These are phyloP conservation scores for Protea cynaroides DNA, from an alignment of 164 flowering plant species.

Conservation along the genomic window DNA sequence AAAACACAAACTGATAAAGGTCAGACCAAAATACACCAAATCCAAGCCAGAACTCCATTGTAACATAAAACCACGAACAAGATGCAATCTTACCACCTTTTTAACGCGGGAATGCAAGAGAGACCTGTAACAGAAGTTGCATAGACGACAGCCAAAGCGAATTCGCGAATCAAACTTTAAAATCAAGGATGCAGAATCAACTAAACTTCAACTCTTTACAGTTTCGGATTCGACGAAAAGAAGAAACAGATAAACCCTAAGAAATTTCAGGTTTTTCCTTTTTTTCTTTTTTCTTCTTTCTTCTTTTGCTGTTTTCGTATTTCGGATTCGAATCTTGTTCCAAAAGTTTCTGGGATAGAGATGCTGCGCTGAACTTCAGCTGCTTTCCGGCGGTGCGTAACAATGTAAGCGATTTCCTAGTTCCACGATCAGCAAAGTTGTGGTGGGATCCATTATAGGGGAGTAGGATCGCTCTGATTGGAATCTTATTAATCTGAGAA, in stretches of 20 bases:
- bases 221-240: neutral
- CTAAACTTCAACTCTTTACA: neutral
- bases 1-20: neutral
- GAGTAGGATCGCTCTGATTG: no score
- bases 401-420: no score
- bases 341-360: no score
- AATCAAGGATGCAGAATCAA: neutral
- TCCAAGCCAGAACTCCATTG: neutral
- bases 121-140: neutral
- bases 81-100: neutral
- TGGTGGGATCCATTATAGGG: no score
- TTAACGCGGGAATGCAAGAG: neutral
- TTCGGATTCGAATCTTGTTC: no score
- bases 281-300: no score
- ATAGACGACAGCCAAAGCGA: neutral
- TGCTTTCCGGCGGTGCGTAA: no score
- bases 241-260: neutral
- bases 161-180: neutral
- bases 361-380: no score
- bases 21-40: neutral
- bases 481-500: no score
- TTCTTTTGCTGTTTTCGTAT: no score
- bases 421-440: no score
- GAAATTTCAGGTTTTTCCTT: no score
- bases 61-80: neutral